Evolutionary conservation across 768 basidiomycete species (phyloP), one percentile per base, ranked within the genome.

Genomic region (Mycena chlorophos): DNA sequence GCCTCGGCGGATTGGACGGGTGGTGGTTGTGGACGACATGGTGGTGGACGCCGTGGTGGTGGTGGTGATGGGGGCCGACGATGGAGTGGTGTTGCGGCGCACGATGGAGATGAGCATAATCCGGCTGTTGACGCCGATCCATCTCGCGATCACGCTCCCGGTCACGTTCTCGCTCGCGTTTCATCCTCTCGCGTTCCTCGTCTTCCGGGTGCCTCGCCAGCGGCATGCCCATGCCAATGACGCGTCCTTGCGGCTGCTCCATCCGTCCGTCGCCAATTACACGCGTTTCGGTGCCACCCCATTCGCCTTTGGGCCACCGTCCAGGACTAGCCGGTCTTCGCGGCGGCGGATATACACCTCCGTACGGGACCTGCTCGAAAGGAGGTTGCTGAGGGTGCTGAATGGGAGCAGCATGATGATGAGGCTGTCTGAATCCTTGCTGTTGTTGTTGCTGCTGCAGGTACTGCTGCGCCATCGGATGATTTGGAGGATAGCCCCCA

Each of bases 11-110:
- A 31, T 23, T 39, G 14, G 57, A 39, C 16, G 56, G 39, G 58
- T 84, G 83, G 54, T 83, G 80, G 54, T 85, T 82, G 49, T 80
- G 80, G n/a, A 71, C 60, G 30, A 75, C 69, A 52, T 77, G 74
- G 56, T 75, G 71, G 31, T 77, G 75, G 26, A 37, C 54, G 53
- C 30, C 72, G 2, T 70, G 62, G 25, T 75, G 76, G 50, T 77
- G 80, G 58, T 75, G 82, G 55, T 81, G 81, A 52, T 78, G 75
- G 45, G 72, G 71, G 46, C 64, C 64, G 4, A 64, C 61, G 50
- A 60, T 43, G 49, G 54, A 57, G 51, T 76, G 73, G 51, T 75
- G 70, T 53, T 74, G 74, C 4, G 66, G 65, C 27, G 58, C 53
- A 17, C 52, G 53, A 27, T 53, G 56, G 37, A 46, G n/a, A 65